Evolutionary conservation across 495 filamentous ascomycete genomes (phyloP).

Genomic region (Trichoderma erinaceum): DNA sequence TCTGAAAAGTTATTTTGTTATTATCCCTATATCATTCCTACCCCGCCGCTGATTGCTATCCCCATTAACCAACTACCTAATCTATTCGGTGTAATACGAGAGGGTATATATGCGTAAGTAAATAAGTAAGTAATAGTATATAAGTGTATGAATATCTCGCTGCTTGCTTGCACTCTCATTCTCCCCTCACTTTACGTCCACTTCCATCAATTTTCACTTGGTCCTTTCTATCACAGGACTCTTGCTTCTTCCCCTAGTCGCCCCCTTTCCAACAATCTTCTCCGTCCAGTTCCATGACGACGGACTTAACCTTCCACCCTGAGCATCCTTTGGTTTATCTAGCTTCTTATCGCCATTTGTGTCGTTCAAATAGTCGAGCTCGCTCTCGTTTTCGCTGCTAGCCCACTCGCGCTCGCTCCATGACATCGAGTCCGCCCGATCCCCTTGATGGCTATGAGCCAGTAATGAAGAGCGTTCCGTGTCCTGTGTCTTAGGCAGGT

Average conservation of each 20-base stretch:
- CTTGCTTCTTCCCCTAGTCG: slow-evolving; percentile 21
- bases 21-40: too few species aligned
- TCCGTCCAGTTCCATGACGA: slow-evolving; percentile 51
- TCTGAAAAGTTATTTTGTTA: too few species aligned
- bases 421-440: slow-evolving; percentile 35
- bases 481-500: slow-evolving; percentile 18
- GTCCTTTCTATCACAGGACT: slow-evolving; percentile 1
- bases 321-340: slow-evolving; percentile 15
- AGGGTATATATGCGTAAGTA: too few species aligned
- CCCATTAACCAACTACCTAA: too few species aligned
- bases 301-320: slow-evolving; percentile 22
- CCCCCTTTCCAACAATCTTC: slow-evolving; percentile 49
- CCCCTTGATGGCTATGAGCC: slow-evolving; percentile 23
- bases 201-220: background rate
- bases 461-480: slow-evolving; percentile 21
- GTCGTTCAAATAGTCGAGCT: slow-evolving; percentile 28
- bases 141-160: too few species aligned
- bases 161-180: too few species aligned
- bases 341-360: slow-evolving; percentile 17
- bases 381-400: slow-evolving; percentile 46
- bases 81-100: too few species aligned
- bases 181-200: too few species aligned
- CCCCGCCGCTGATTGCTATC: too few species aligned
- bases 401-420: slow-evolving; percentile 52
- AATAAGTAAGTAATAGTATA: too few species aligned